Base-by-base conservation (phyloP, 106 monocot species). In the Triglochin maritima region DNA sequence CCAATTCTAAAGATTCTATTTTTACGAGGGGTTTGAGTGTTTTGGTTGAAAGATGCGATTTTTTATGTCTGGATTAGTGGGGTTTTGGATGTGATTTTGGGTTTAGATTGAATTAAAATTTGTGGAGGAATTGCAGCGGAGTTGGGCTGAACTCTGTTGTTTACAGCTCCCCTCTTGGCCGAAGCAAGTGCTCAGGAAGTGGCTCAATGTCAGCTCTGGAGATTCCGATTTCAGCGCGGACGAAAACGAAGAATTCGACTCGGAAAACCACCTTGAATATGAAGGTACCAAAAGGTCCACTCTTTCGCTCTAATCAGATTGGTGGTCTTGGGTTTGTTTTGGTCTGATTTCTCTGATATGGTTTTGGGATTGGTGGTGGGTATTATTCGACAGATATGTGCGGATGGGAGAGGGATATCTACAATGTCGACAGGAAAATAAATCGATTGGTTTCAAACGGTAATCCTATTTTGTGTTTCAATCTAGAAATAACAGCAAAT, bases 181-280 rank as follows among this genome's bases (percentile, higher is more conserved):
- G 6, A 83, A 73, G 72, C 64, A 62, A 15, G 71, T 87, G 29
- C 72, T 90, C 61, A 63, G 71, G 71, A 94, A 94, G 77, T 87
- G 76, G 94, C 87, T 94, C 17, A 89, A 94, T 69, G 69, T 85
- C 60, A 65, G 56, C 45, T 66, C 57, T 55, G 66, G 66, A 12
- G 80, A 76, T 11, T 76, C 82, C 47, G 89, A 94, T 50, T 89
- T 81, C 68, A 85, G 81, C 59, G 82, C 89, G 11, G 89, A 89
- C 45, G 81, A 85, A 4, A 57, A 16, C 7, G 69, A 57, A 4
- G 46, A 73, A 74, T 29, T 29, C 44, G 63, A 74, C 67, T 74
- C 66, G 7, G 87, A 83, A 6, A 77, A 60, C 47, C 78, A 80
- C 4, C 49, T 56, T 13, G 77, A 67, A 9, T 53, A 86, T 14